Base-by-base conservation (phyloP, 345 rosid species). In the Hibiscus tridactylites region DNA sequence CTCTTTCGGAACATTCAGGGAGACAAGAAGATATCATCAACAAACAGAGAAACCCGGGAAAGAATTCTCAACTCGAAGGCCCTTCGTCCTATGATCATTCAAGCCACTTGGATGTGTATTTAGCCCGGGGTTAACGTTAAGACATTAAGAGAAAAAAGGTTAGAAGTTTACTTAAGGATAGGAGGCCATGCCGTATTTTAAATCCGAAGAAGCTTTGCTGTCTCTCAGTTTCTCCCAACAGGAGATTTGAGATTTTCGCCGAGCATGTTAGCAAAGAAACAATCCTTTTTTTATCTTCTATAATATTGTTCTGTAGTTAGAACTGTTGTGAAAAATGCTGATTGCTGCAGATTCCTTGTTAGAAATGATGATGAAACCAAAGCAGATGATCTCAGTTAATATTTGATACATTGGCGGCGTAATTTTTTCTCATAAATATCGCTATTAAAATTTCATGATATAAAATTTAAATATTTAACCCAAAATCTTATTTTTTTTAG, bases 41-140 rank as follows among this genome's bases (percentile, higher is more conserved):
- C 73, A 74, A 74, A 63, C 75, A 15, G 73, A 73, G 75, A 37
- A 71, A 31, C 75, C 54, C 37, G 73, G 79, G 76, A 71, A 91
- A 72, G 73, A 73, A 76, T 50, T 64, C 80, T 29, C 66, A 53
- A 73, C 71, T 75, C 54, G 85, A 80, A 60, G 77, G 68, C n/a
- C 75, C 88, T 17, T 79, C 88, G 50, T 74, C 86, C 61, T 71
- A 65, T 28, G 70, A 50, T 71, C 64, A 24, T 68, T 68, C 81
- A 68, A 80, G 84, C 77, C 88, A 75, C 37, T 76, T 92, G 83
- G 92, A 92, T 80, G 99, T 90, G 74, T 80, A 81, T 83, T 79
- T 82, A 78, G 97, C 97, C 50, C 86, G 90, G 71, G 97, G 97
- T 73, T 95, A 73, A 85, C 73, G 73, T 58, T 26, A 68, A 62